Percentiles rank a stretch among this genome's conserved stretches.
Evolutionary conservation across 208 protist genomes (phyloP).

Genomic region (Crithidia brevicula): DNA sequence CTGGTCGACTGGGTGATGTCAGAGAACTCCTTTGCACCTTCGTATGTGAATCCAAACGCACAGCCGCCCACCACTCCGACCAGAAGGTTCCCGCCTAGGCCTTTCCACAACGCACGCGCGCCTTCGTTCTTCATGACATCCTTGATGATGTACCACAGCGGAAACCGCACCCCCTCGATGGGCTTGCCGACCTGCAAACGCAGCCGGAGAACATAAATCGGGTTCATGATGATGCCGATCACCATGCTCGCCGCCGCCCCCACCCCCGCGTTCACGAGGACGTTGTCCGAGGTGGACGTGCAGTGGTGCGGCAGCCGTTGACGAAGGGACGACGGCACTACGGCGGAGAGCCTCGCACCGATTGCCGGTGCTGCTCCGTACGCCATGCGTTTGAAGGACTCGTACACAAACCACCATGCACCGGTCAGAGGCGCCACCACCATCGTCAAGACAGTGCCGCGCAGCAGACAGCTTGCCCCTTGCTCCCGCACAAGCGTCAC

Average conservation of each 20-base stretch:
- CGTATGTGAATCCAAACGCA: slow-evolving; percentile 81
- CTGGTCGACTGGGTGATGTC: slow-evolving; percentile 42
- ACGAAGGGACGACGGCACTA: slow-evolving; percentile 30
- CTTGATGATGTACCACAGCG: slow-evolving; percentile 41
- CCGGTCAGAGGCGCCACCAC: slow-evolving; percentile 72
- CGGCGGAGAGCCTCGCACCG: slow-evolving; percentile 15
- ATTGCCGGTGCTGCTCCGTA: slow-evolving; percentile 49
- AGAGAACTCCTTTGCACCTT: slow-evolving; percentile 79
- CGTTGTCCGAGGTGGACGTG: slow-evolving; percentile 74
- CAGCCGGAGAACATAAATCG: slow-evolving; percentile 80
- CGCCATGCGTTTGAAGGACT: slow-evolving; percentile 62
- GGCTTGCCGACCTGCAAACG: slow-evolving; percentile 66
- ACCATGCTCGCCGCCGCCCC: slow-evolving; percentile 65
- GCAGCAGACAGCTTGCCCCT: slow-evolving; percentile 64
- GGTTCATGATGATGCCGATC: slow-evolving; percentile 76
- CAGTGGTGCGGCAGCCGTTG: slow-evolving; percentile 43
- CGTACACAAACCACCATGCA: slow-evolving; percentile 86
- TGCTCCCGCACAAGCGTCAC: slow-evolving; percentile 61
- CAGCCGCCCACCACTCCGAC: slow-evolving; percentile 66
- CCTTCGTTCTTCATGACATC: slow-evolving; percentile 68
- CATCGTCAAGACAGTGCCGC: slow-evolving; percentile 76
- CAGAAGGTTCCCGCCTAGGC: slow-evolving; percentile 70
- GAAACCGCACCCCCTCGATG: slow-evolving; percentile 44
- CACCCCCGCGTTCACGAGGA: slow-evolving; percentile 69
- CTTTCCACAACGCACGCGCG: slow-evolving; percentile 66